These are phyloP conservation scores for Trichoderma sp. DNA, from an alignment of 2,329 filamentous ascomycete species.

Conservation along the genomic window DNA sequence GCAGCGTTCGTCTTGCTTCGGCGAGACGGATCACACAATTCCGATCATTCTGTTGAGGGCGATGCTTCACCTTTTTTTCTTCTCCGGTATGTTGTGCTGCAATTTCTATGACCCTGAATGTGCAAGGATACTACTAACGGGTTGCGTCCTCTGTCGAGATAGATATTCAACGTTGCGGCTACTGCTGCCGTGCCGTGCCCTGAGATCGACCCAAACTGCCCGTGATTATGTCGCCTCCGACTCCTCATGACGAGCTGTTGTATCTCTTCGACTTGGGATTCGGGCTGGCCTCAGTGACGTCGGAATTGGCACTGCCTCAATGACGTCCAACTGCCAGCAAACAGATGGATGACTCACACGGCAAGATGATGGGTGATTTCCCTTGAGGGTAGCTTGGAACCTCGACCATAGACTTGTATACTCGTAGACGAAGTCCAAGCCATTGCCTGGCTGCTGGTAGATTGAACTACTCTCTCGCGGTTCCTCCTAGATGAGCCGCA, in stretches of 20 bases:
- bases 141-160: background rate
- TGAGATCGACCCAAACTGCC: background rate
- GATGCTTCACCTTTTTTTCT: slow-evolving; percentile 54
- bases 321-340: background rate
- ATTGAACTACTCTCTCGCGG: background rate
- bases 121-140: slow-evolving; percentile 38
- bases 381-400: background rate
- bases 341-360: slow-evolving; percentile 3
- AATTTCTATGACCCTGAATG: no score
- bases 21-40: slow-evolving; percentile 71
- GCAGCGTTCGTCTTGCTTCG: slow-evolving; percentile 61
- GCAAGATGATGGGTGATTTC: background rate
- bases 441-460: background rate
- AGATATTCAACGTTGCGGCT: background rate
- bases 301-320: background rate
- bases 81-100: slow-evolving; percentile 34
- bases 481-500: background rate
- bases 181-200: background rate
- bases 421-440: background rate
- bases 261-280: background rate
- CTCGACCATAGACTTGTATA: background rate
- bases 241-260: background rate
- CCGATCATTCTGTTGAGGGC: slow-evolving; percentile 87
- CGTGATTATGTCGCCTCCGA: background rate
- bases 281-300: no score